Conservation (phyloP, 2,329 filamentous ascomycete species). For the Pseudogymnoascus sp. region DNA sequence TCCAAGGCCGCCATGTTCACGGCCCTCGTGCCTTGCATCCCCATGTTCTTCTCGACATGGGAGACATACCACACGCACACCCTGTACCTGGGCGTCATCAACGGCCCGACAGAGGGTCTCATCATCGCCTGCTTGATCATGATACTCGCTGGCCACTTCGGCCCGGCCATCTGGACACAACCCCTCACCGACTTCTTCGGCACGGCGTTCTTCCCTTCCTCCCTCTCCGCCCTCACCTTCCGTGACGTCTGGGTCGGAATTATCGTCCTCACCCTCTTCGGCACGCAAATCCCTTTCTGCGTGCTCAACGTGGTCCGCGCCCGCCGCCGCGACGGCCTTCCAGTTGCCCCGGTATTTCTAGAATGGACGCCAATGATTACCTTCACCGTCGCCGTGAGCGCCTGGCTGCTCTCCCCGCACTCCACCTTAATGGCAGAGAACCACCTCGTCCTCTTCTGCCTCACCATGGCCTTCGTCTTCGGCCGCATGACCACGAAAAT, state of each 20-base stretch:
- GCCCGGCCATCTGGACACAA: slow-evolving; percentile 77
- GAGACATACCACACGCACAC: slow-evolving; percentile 99
- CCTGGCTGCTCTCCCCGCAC: slow-evolving; percentile 87
- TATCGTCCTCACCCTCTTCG: slow-evolving; percentile 57
- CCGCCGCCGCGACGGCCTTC: slow-evolving; percentile 62
- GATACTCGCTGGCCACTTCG: slow-evolving; percentile 79
- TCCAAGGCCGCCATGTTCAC: slow-evolving; percentile 84
- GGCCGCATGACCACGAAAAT: slow-evolving; percentile 98
- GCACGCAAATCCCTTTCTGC: slow-evolving; percentile 80
- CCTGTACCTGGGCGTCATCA: slow-evolving; percentile 90
- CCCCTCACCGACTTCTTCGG: slow-evolving; percentile 65
- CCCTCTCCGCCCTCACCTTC: slow-evolving; percentile 66
- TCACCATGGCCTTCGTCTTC: slow-evolving; percentile 95
- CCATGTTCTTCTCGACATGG: slow-evolving; percentile 99
- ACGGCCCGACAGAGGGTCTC: slow-evolving; percentile 91
- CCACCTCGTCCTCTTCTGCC: slow-evolving; percentile 82
- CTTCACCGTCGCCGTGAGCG: slow-evolving; percentile 65
- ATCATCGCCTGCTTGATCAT: slow-evolving; percentile 83
- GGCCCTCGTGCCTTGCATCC: slow-evolving; percentile 79
- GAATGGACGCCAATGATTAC: slow-evolving; percentile 91
- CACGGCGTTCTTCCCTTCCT: slow-evolving; percentile 56
- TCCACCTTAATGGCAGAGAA: slow-evolving; percentile 76
- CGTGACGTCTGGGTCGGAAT: slow-evolving; percentile 81
- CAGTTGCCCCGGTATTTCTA: slow-evolving; percentile 74
- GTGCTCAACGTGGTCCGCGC: slow-evolving; percentile 77